phyloP scores from a whole-genome alignment of 495 filamentous ascomycete species.

The Annulohypoxylon maeteangense region DNA sequence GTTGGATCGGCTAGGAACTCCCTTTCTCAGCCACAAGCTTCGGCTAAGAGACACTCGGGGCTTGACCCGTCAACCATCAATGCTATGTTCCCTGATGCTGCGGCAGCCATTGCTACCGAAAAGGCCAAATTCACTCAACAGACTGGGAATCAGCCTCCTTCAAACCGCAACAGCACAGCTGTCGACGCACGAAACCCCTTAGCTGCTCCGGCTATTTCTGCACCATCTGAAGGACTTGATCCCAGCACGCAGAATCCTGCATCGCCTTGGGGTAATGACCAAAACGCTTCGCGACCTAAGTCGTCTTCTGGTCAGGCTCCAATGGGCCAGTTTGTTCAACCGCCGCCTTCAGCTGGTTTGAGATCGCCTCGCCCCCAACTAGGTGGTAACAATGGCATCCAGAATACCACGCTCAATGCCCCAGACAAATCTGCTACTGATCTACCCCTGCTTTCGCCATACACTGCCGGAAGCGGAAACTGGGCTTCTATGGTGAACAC shows the following conservation, averaged over 20 bases:
- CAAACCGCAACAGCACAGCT: constrained; percentile 90
- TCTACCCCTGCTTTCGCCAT: constrained; percentile 88
- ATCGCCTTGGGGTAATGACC: constrained; percentile 79
- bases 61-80: constrained; percentile 95
- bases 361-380: constrained; percentile 82
- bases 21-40: constrained; percentile 75
- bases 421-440: constrained; percentile 73
- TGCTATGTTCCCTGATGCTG: constrained; percentile 98
- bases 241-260: constrained; percentile 67
- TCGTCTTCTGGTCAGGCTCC: constrained; percentile 87
- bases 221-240: constrained; percentile 62
- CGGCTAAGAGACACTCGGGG: constrained; percentile 89
- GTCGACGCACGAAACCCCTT: constrained; percentile 85
- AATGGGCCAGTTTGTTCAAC: constrained; percentile 97
- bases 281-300: constrained; percentile 77
- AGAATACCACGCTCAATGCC: constrained; percentile 82
- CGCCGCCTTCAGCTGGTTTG: constrained; percentile 79
- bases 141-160: constrained; percentile 87
- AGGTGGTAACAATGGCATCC: constrained; percentile 73
- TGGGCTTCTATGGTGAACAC: constrained; percentile 99
- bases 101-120: constrained; percentile 95
- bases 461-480: constrained; percentile 83
- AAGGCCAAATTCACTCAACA: constrained; percentile 97
- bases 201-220: constrained; percentile 79
- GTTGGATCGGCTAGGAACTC: constrained; percentile 89